These are phyloP conservation scores for Corchorus capsularis DNA, from an alignment of 345 rosid genomes.

Conservation along the genomic window DNA sequence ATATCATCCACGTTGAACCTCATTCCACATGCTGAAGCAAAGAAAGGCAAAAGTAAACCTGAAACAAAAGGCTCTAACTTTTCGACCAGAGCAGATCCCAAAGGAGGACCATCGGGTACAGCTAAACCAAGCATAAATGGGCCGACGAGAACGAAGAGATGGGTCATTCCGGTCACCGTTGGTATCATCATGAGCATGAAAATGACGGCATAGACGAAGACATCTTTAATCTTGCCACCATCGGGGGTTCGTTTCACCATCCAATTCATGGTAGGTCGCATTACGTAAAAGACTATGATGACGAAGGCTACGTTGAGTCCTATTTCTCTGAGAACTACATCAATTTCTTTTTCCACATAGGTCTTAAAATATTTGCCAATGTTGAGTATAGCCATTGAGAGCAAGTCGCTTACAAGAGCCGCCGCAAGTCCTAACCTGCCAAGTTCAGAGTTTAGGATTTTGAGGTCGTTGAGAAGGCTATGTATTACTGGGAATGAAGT, in stretches of 20 bases:
- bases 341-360: background rate
- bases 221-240: conserved; percentile 29
- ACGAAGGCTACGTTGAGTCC: background rate
- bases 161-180: background rate
- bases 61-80: conserved; percentile 32
- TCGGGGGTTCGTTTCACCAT: conserved; percentile 36
- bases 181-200: conserved; percentile 7
- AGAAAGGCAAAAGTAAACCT: conserved; percentile 40
- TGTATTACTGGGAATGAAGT: conserved; percentile 27
- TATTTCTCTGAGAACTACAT: background rate
- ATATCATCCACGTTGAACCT: conserved; percentile 1
- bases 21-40: conserved; percentile 32
- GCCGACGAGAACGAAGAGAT: conserved; percentile 15
- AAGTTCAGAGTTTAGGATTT: conserved; percentile 28
- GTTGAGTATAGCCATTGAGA: background rate
- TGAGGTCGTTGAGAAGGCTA: conserved; percentile 21
- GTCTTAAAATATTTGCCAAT: background rate
- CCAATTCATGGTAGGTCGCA: conserved; percentile 39
- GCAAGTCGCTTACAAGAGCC: conserved; percentile 10
- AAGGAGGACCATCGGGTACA: conserved; percentile 45
- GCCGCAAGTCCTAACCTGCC: conserved; percentile 28
- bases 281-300: background rate
- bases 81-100: conserved; percentile 41
- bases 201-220: conserved; percentile 20
- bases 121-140: conserved; percentile 43